A percentile compares a stretch with the other conserved stretches of the same genome.
These are phyloP conservation scores for Rhizopogon roseolus DNA, from an alignment of 768 basidiomycete genomes.

Conservation along the genomic window DNA sequence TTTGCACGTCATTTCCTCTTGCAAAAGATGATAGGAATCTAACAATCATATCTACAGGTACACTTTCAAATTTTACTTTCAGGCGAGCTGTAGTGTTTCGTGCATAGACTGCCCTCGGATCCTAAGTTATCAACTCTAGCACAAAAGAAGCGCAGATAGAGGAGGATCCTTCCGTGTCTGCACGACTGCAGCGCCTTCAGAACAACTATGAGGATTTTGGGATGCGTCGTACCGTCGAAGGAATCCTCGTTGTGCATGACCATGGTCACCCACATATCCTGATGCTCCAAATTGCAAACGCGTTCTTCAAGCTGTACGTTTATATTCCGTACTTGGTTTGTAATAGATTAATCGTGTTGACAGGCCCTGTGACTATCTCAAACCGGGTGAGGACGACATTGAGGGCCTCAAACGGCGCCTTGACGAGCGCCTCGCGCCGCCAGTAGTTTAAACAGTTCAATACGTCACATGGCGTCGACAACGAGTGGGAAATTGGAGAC, in stretches of 20 bases:
- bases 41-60: constrained; percentile 43
- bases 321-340: not conserved
- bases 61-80: constrained; percentile 89
- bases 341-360: not conserved
- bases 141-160: constrained; percentile 97
- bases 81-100: constrained; percentile 40
- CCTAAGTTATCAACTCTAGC: constrained; percentile 33
- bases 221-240: constrained; percentile 94
- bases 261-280: constrained; percentile 97
- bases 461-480: constrained; percentile 69
- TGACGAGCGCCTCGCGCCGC: constrained; percentile 85
- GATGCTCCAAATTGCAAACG: constrained; percentile 97
- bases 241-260: constrained; percentile 75
- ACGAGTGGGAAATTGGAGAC: constrained; percentile 95
- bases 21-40: not conserved
- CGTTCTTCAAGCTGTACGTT: constrained; percentile 95
- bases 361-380: constrained; percentile 97
- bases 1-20: constrained; percentile 29
- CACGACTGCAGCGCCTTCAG: constrained; percentile 89
- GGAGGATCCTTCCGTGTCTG: constrained; percentile 94
- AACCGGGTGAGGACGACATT: constrained; percentile 91
- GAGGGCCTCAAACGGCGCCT: constrained; percentile 87
- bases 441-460: constrained; percentile 68
- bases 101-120: constrained; percentile 8
- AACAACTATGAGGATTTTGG: constrained; percentile 97